Conservation (phyloP, 2,329 filamentous ascomycete genomes). For the Hirsutella rhossiliensis region DNA sequence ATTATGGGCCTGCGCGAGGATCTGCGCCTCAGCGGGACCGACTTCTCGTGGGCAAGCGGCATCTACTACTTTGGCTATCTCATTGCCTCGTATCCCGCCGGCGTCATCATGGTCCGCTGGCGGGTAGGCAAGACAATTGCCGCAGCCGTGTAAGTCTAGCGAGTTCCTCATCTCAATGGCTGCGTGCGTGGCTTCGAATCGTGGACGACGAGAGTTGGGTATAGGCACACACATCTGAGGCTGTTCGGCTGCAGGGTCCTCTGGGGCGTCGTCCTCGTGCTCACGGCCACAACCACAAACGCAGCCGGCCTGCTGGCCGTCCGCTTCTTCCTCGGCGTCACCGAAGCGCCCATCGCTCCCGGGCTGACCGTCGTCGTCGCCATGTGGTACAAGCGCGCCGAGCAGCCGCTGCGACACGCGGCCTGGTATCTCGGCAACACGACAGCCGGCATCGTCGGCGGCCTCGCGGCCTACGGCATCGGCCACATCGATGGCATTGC, state of each 20-base stretch:
- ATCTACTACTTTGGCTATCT: constrained; percentile 43
- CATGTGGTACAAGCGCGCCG: constrained; percentile 22
- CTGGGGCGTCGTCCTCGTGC: constrained; percentile 30
- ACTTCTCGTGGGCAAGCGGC: constrained; percentile 37
- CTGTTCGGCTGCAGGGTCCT: constrained; percentile 4
- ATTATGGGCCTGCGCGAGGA: constrained; percentile 35
- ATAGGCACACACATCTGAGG: background rate
- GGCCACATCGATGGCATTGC: constrained; percentile 12
- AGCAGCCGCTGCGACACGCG: constrained; percentile 16
- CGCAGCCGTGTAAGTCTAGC: constrained; percentile 6
- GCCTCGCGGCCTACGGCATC: constrained; percentile 17
- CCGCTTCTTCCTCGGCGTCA: constrained; percentile 20
- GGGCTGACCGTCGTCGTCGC: constrained; percentile 16
- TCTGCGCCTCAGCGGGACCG: constrained; percentile 30
- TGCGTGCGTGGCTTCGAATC: background rate
- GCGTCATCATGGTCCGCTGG: constrained; percentile 12
- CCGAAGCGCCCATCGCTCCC: constrained; percentile 18
- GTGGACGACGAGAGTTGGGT: background rate
- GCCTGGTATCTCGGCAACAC: constrained; percentile 22
- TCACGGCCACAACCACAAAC: constrained; percentile 25
- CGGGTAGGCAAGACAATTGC: constrained; percentile 15
- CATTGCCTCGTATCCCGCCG: constrained; percentile 13
- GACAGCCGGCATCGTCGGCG: constrained; percentile 14
- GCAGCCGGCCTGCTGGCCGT: constrained; percentile 14
- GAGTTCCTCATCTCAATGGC: background rate